These are phyloP conservation scores for Xanthoconium purpureum DNA, from an alignment of 768 basidiomycete species.

Conservation along the genomic window DNA sequence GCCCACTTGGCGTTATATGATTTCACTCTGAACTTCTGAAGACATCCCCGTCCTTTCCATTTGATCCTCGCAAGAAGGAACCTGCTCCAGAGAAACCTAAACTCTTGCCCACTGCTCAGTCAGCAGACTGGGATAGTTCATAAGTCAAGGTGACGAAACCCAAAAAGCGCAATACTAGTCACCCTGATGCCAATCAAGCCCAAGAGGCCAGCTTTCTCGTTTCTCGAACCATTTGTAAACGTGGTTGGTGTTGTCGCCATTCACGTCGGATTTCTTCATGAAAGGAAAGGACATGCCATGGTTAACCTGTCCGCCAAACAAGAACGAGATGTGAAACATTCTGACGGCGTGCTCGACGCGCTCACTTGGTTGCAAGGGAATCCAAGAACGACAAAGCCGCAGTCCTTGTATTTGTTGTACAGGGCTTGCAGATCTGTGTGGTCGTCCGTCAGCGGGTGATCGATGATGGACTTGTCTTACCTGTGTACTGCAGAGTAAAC, in stretches of 20 bases:
- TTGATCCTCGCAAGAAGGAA: slow-evolving; percentile 58
- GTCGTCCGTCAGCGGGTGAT: neutral
- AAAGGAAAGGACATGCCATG: slow-evolving; percentile 89
- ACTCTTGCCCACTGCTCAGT: slow-evolving; percentile 44
- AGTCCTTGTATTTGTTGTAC: slow-evolving; percentile 78
- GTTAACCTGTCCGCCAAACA: slow-evolving; percentile 88
- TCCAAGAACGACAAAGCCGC: slow-evolving; percentile 75
- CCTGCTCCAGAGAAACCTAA: slow-evolving; percentile 48
- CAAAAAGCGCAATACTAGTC: neutral
- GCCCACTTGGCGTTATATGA: slow-evolving; percentile 72
- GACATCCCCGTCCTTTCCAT: slow-evolving; percentile 62
- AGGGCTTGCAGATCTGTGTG: slow-evolving; percentile 68
- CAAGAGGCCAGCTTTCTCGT: slow-evolving; percentile 68
- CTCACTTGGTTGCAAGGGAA: slow-evolving; percentile 88
- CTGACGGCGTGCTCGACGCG: neutral
- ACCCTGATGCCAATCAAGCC: slow-evolving; percentile 75
- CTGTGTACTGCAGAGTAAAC: slow-evolving; percentile 81
- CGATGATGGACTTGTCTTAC: slow-evolving; percentile 27
- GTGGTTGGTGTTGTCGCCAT: slow-evolving; percentile 79
- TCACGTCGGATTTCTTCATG: slow-evolving; percentile 92
- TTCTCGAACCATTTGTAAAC: slow-evolving; percentile 84
- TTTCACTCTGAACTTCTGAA: slow-evolving; percentile 80
- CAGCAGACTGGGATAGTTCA: slow-evolving; percentile 67
- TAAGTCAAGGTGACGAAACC: neutral
- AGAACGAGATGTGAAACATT: neutral